Evolutionary conservation across 2,329 filamentous ascomycete species (phyloP).

Genomic region (Ophiostoma perfectum): DNA sequence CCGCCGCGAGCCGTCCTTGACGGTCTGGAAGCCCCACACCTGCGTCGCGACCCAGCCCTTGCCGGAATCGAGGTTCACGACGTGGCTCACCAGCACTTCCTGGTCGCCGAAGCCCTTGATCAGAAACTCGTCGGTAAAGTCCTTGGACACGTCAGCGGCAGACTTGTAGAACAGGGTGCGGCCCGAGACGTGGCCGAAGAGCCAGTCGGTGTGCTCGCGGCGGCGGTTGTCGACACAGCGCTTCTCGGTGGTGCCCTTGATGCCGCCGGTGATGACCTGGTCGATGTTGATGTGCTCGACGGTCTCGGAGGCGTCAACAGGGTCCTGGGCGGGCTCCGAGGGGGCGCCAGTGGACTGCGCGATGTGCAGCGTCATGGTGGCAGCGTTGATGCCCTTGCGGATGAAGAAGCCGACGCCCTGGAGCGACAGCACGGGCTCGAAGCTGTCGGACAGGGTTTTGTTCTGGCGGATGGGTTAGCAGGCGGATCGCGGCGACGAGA

Average conservation of each 20-base stretch:
- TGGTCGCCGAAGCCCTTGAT: conserved; percentile 46
- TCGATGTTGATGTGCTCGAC: conserved; percentile 63
- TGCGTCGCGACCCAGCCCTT: conserved; percentile 52
- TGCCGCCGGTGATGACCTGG: conserved; percentile 64
- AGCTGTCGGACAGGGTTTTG: conserved; percentile 63
- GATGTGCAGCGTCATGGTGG: conserved; percentile 62
- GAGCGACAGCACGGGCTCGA: conserved; percentile 63
- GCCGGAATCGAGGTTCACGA: conserved; percentile 48
- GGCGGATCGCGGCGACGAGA: background rate
- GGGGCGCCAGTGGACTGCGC: conserved; percentile 49
- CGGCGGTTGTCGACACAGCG: conserved; percentile 47
- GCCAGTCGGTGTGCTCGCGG: conserved; percentile 67
- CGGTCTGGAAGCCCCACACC: conserved; percentile 55
- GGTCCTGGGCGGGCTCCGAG: conserved; percentile 35
- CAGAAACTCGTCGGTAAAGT: conserved; percentile 42
- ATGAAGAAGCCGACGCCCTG: conserved; percentile 67
- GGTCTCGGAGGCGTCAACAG: conserved; percentile 18
- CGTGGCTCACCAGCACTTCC: conserved; percentile 59
- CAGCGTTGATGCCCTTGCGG: conserved; percentile 65
- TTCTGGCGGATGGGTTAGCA: conserved; percentile 51
- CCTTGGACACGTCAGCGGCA: conserved; percentile 45
- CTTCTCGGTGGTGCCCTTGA: conserved; percentile 57
- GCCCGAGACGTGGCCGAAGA: conserved; percentile 69
- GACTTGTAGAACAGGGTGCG: conserved; percentile 45
- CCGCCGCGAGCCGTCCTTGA: conserved; percentile 43